Conservation (phyloP, 257 asterid genomes). For the Fraxinus pennsylvanica region DNA sequence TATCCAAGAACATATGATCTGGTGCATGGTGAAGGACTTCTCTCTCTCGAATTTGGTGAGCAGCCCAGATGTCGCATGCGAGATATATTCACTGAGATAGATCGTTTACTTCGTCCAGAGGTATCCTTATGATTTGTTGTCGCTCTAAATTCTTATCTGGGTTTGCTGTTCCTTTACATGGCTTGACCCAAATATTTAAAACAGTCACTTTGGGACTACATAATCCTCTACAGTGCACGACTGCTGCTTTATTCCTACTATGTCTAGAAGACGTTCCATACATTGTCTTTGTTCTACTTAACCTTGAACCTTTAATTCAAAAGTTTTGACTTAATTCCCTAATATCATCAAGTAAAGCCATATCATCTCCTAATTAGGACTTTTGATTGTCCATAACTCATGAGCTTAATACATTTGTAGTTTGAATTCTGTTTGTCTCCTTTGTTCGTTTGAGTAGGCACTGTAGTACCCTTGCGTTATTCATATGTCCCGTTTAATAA, state of each 20-base stretch:
- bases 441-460: not conserved
- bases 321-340: not conserved
- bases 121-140: slow-evolving; percentile 38
- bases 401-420: not conserved
- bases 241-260: not conserved
- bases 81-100: slow-evolving; percentile 79
- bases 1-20: slow-evolving; percentile 97
- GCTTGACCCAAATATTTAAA: not conserved
- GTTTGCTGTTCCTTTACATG: slow-evolving; percentile 1
- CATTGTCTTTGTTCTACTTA: not conserved
- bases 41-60: slow-evolving; percentile 79
- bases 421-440: not conserved
- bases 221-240: not conserved
- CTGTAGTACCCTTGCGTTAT: not conserved
- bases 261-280: not conserved
- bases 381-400: too few species aligned
- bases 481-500: not conserved
- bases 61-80: slow-evolving; percentile 74
- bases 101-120: slow-evolving; percentile 99
- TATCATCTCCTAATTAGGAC: not conserved
- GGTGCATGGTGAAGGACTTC: slow-evolving; percentile 88
- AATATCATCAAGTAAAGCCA: not conserved
- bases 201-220: not conserved
- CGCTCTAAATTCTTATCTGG: not conserved
- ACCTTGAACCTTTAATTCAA: not conserved